Evolutionary conservation across 2,329 filamentous ascomycete genomes (phyloP), one percentile per base, ranked within the genome.

Genomic region (Cladosporium sp.): DNA sequence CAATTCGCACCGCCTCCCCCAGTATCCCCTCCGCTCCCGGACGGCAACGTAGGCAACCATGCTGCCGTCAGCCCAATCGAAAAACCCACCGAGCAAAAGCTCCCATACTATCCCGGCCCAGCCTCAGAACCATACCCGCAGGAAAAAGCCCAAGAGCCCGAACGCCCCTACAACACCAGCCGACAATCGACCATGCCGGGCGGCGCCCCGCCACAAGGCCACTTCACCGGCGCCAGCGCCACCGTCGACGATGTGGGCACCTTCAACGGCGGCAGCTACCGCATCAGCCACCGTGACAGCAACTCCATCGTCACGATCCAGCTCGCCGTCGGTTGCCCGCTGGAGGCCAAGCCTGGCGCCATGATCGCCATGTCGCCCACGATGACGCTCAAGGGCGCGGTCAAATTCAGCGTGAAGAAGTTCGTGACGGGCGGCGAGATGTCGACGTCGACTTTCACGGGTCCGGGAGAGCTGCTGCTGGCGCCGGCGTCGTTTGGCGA

Each of bases 331-430:
- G 90, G 90, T 2, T 95, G 89, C 63, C 92, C 92, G 0, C 70
- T 97, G 48, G 78, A 76, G 18, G 89, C 83, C 2, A 93, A 89
- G 66, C 90, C 93, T 14, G 89, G 91, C 11, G 81, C 84, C 52
- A 93, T 98, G 90, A 89, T 98, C 62, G 88, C 89, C 65, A 98
- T 97, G 93, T 90, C 88, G 2, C 86, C 89, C 2, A 87, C 86
- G 8, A 80, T 98, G 50, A 91, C 86, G 0, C 81, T 97, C 43
- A 87, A 86, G 70, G 93, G 93, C 52, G 77, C 78, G 40, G 70
- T 95, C 59, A 93, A 92, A 58, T 95, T 98, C 70, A 86, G 83
- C 54, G 76, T 95, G 72, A 96, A 95, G 73, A 97, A 96, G 73
- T 76, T 95, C n/a, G 74, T 97, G 43, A 80, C 85, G 0, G 86